Evolutionary conservation across 192 early-diverging fungal species (phyloP).

Genomic region (Coemansia sp.): DNA sequence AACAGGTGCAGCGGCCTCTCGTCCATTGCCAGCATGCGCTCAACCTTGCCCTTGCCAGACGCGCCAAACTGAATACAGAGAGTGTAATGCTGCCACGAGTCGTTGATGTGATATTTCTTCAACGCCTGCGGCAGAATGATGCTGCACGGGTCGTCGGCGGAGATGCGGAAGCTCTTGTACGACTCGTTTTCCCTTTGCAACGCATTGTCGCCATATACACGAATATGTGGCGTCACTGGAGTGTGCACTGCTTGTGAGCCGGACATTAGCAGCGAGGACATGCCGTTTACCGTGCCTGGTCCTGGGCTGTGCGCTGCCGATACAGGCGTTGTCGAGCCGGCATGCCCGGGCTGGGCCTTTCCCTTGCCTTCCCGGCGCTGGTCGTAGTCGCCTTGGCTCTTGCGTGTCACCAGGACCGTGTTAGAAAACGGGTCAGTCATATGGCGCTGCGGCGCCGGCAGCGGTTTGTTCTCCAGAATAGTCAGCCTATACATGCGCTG

Average conservation of each 20-base stretch:
- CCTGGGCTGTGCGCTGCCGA: conserved; percentile 39
- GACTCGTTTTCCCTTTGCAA: conserved; percentile 67
- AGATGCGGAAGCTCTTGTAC: conserved; percentile 84
- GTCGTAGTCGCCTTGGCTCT: conserved; percentile 31
- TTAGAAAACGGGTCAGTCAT: conserved; percentile 37
- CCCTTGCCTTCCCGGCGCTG: conserved; percentile 31
- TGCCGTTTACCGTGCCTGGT: conserved; percentile 16
- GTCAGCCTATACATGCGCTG: conserved; percentile 51
- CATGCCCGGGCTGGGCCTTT: conserved; percentile 3
- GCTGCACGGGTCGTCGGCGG: conserved; percentile 76
- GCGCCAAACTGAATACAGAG: conserved; percentile 76
- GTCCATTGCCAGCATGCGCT: conserved; percentile 67
- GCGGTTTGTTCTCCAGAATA: conserved; percentile 51
- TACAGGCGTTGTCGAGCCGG: conserved; percentile 17
- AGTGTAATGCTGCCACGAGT: conserved; percentile 83
- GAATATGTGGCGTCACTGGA: conserved; percentile 60
- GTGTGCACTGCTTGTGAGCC: conserved; percentile 32
- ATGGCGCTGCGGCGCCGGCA: conserved; percentile 35
- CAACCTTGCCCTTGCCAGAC: conserved; percentile 56
- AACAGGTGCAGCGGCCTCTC: conserved; percentile 69
- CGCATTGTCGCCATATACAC: conserved; percentile 80
- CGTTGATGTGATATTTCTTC: conserved; percentile 88
- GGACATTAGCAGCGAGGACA: conserved; percentile 37
- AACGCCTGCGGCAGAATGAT: conserved; percentile 84
- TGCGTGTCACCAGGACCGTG: conserved; percentile 29